Evolutionary conservation across 345 rosid genomes (phyloP).

Genomic region (Gossypium bickii): DNA sequence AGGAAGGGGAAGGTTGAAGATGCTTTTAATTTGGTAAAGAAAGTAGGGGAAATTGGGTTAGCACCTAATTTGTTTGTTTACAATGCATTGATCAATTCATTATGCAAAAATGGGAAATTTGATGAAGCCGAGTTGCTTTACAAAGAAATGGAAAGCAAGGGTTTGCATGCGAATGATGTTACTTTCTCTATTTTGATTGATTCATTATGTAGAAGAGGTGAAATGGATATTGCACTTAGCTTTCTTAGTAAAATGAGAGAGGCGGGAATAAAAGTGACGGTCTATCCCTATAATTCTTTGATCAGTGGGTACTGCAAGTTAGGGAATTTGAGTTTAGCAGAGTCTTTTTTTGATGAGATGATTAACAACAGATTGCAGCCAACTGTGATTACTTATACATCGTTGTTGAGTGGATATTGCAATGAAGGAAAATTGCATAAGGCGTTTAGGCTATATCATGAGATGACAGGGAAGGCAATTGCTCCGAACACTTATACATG

Average conservation of each 20-base stretch:
- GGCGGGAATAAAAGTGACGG: constrained; percentile 42
- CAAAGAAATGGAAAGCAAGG: constrained; percentile 43
- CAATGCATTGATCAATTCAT: constrained; percentile 66
- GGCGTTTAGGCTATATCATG: constrained; percentile 72
- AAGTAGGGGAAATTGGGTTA: constrained; percentile 39
- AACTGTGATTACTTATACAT: constrained; percentile 70
- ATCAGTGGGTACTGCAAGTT: constrained; percentile 73
- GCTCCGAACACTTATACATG: constrained; percentile 60
- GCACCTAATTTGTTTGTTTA: constrained; percentile 64
- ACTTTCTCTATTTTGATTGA: constrained; percentile 72
- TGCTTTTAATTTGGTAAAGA: constrained; percentile 56
- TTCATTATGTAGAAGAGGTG: constrained; percentile 74
- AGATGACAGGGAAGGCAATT: constrained; percentile 79
- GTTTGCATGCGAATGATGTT: constrained; percentile 50
- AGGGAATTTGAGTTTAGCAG: constrained; percentile 54
- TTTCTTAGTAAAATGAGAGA: constrained; percentile 52
- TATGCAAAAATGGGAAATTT: constrained; percentile 57
- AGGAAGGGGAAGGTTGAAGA: constrained; percentile 49
- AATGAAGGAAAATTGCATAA: constrained; percentile 44
- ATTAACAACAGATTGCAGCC: constrained; percentile 51
- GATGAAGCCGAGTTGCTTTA: constrained; percentile 65
- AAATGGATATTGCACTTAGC: constrained; percentile 49
- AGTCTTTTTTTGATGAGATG: constrained; percentile 54
- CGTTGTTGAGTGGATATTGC: constrained; percentile 73
- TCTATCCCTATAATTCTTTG: constrained; percentile 79